phyloP scores from a whole-genome alignment of 768 basidiomycete species.

The Pisolithus tinctorius region DNA sequence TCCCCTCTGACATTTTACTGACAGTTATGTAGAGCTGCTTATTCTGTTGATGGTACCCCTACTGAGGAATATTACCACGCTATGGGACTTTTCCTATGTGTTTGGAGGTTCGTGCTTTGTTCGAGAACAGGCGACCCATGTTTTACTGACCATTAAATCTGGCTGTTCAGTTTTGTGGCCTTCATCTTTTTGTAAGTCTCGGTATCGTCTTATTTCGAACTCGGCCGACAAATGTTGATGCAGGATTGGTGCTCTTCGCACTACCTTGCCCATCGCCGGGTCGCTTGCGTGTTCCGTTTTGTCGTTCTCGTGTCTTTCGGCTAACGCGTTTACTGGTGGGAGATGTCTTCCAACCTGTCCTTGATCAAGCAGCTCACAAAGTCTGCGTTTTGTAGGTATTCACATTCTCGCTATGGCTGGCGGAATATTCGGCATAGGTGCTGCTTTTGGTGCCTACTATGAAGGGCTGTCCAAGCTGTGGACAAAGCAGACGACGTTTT shows the following conservation, averaged over 20 bases:
- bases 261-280: constrained; percentile 16
- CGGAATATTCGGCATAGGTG: not conserved
- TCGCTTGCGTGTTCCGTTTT: constrained; percentile 17
- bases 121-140: not conserved
- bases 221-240: too few relatives aligned
- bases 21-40: constrained; percentile 13
- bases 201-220: too few relatives aligned
- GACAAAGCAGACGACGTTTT: constrained; percentile 23
- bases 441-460: constrained; percentile 25
- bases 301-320: constrained; percentile 12
- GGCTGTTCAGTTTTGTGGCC: not conserved
- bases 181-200: too few relatives aligned
- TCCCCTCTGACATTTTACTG: not conserved
- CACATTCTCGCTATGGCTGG: too few relatives aligned
- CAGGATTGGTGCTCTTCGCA: constrained; percentile 21
- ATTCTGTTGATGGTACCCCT: constrained; percentile 18
- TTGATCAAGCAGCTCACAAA: too few relatives aligned
- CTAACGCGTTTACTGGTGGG: too few relatives aligned
- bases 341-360: too few relatives aligned
- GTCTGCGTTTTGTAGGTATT: too few relatives aligned
- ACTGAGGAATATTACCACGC: constrained; percentile 19
- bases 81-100: constrained; percentile 21
- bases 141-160: not conserved
- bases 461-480: constrained; percentile 12
- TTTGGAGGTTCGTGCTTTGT: constrained; percentile 17